Percentiles rank a stretch among this genome's conserved stretches.
These are phyloP conservation scores for Akanthomyces lecanii DNA, from an alignment of 2,329 filamentous ascomycete species.

Conservation along the genomic window DNA sequence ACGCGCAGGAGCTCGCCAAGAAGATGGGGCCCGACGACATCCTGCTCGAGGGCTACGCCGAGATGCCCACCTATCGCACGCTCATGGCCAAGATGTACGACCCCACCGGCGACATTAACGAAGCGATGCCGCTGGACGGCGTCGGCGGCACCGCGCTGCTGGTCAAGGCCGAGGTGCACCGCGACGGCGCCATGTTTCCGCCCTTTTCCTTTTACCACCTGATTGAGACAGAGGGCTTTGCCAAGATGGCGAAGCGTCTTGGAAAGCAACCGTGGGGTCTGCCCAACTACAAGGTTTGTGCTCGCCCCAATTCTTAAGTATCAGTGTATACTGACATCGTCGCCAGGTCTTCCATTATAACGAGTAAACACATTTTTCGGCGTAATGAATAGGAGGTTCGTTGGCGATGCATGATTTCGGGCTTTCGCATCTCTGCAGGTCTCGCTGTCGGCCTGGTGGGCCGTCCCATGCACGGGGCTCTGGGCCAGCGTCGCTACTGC, in stretches of 20 bases:
- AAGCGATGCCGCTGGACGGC: conserved; percentile 77
- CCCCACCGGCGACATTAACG: conserved; percentile 51
- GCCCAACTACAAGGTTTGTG: conserved; percentile 88
- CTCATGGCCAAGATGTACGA: conserved; percentile 82
- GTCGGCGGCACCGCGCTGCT: conserved; percentile 89
- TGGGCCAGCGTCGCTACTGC: neutral
- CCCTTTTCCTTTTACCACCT: conserved; percentile 94
- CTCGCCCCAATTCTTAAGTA: neutral
- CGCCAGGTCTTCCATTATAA: conserved; percentile 14
- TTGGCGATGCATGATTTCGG: conserved; percentile 10
- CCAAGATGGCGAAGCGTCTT: conserved; percentile 88
- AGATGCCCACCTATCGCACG: conserved; percentile 86
- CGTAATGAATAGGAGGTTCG: conserved; percentile 12
- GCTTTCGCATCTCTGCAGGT: conserved; percentile 1
- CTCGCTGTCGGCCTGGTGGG: neutral
- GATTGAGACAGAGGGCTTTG: conserved; percentile 96
- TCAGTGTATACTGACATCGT: conserved; percentile 10
- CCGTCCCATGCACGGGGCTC: neutral
- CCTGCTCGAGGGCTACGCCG: conserved; percentile 84
- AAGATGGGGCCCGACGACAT: conserved; percentile 91
- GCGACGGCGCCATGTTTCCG: conserved; percentile 98
- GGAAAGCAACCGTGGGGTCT: conserved; percentile 84
- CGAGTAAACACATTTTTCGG: conserved; percentile 16
- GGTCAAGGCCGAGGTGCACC: conserved; percentile 94
- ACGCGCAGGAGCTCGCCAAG: conserved; percentile 67